These are phyloP conservation scores for Dryas octopetala DNA, from an alignment of 306 rosid species.

Conservation along the genomic window DNA sequence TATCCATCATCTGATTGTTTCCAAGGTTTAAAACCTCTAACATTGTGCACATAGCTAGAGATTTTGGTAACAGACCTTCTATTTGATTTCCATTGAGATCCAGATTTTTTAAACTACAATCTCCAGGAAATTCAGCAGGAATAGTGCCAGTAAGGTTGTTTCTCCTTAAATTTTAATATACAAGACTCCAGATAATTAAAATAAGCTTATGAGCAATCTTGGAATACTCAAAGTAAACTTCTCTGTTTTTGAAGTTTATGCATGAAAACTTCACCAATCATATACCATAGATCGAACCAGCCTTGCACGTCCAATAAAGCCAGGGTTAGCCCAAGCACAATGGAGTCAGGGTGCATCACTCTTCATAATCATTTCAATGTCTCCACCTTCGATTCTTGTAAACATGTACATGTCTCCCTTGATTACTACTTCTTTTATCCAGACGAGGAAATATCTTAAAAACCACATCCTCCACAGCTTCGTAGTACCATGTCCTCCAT, in stretches of 20 bases:
- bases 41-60: conserved; percentile 25
- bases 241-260: too few species aligned
- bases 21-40: conserved; percentile 43
- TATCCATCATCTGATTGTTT: conserved; percentile 15
- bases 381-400: background rate
- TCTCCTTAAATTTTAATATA: conserved; percentile 3
- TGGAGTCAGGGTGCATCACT: background rate
- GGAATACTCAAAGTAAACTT: too few species aligned
- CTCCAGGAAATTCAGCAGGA: conserved; percentile 18
- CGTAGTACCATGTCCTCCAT: conserved; percentile 23
- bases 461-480: background rate
- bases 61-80: conserved; percentile 18
- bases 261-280: too few species aligned
- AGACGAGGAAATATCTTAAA: conserved; percentile 5
- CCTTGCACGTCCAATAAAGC: too few species aligned
- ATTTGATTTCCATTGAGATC: conserved; percentile 31
- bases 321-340: too few species aligned
- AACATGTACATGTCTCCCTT: background rate
- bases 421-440: background rate
- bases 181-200: too few species aligned
- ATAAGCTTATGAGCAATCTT: too few species aligned
- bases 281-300: too few species aligned
- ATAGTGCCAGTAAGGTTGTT: conserved; percentile 19
- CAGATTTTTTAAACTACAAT: conserved; percentile 21
- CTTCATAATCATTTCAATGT: background rate